Percentiles rank a stretch among this genome's conserved stretches.
phyloP scores from a whole-genome alignment of 495 filamentous ascomycete species.

The Podospora didyma region DNA sequence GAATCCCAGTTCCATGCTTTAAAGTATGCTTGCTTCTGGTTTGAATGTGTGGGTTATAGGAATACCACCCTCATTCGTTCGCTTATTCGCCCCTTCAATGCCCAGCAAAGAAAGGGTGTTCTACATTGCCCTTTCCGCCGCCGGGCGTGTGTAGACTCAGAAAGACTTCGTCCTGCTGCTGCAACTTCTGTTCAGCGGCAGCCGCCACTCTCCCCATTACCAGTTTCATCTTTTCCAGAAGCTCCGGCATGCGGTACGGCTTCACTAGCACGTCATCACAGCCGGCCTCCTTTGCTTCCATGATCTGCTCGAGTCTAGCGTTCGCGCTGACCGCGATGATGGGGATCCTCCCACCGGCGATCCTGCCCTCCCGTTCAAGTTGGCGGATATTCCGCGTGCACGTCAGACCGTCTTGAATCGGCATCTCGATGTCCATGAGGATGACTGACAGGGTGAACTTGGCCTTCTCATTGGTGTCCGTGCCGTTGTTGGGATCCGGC shows the following conservation, averaged over 20 bases:
- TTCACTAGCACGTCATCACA: constrained; percentile 46
- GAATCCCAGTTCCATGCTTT: too few relatives aligned
- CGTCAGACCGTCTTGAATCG: constrained; percentile 72
- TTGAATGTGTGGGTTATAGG: too few relatives aligned
- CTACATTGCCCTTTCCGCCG: not conserved
- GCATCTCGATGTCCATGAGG: constrained; percentile 85
- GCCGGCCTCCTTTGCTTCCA: constrained; percentile 60
- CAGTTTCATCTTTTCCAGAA: constrained; percentile 39
- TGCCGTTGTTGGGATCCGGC: constrained; percentile 23
- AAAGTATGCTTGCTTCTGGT: too few relatives aligned
- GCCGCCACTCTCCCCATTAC: constrained; percentile 54
- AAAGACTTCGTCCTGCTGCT: not conserved
- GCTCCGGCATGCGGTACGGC: constrained; percentile 43
- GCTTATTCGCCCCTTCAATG: too few relatives aligned
- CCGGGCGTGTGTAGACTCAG: too few relatives aligned
- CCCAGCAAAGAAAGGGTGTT: too few relatives aligned
- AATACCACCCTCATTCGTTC: too few relatives aligned
- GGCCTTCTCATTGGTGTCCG: not conserved
- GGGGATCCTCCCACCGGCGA: constrained; percentile 54
- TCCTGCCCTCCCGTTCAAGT: constrained; percentile 49
- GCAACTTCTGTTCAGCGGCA: not conserved
- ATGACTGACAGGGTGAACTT: constrained; percentile 43
- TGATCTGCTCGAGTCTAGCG: constrained; percentile 63
- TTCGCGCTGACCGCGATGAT: constrained; percentile 79
- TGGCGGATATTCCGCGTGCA: constrained; percentile 64